Percentiles rank a stretch among this genome's conserved stretches.
Conservation (phyloP, 2,329 filamentous ascomycete genomes). For the Fusarium bulbicola region DNA sequence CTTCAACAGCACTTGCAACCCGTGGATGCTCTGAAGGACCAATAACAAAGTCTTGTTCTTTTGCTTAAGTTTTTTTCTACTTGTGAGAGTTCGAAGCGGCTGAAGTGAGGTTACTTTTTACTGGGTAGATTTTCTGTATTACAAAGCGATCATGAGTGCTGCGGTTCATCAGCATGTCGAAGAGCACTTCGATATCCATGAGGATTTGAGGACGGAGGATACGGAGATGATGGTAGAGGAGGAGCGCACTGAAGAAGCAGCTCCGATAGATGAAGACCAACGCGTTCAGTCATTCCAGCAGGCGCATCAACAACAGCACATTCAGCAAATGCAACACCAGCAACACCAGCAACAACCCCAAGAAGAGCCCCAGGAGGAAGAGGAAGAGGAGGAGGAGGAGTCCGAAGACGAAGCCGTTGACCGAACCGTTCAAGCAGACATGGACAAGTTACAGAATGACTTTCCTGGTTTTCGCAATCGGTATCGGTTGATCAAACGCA, state of each 20-base stretch:
- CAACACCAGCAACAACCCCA: conserved; percentile 21
- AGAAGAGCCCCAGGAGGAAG: conserved; percentile 45
- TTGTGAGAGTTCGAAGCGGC: background rate
- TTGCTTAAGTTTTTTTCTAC: background rate
- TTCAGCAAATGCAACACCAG: conserved; percentile 25
- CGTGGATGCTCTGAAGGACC: conserved; percentile 5
- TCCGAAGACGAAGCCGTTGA: conserved; percentile 73
- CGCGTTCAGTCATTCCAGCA: conserved; percentile 41
- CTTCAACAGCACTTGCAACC: conserved; percentile 7
- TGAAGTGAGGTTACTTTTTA: background rate
- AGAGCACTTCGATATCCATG: conserved; percentile 59
- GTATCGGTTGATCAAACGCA: conserved; percentile 93
- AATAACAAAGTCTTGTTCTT: conserved; percentile 8
- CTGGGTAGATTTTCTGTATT: background rate
- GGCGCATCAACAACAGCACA: conserved; percentile 25
- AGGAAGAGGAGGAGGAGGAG: conserved; percentile 54
- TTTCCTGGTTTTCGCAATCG: conserved; percentile 86
- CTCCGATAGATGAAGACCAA: conserved; percentile 34
- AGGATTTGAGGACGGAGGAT: conserved; percentile 60
- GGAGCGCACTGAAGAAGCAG: conserved; percentile 42
- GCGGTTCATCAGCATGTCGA: conserved; percentile 42
- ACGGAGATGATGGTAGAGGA: conserved; percentile 60
- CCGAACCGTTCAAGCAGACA: conserved; percentile 80
- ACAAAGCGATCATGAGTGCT: conserved; percentile 35
- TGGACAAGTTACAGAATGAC: conserved; percentile 81